Base-by-base conservation (phyloP, 805 yeast genomes). In the Schizosaccharomyces lindneri region DNA sequence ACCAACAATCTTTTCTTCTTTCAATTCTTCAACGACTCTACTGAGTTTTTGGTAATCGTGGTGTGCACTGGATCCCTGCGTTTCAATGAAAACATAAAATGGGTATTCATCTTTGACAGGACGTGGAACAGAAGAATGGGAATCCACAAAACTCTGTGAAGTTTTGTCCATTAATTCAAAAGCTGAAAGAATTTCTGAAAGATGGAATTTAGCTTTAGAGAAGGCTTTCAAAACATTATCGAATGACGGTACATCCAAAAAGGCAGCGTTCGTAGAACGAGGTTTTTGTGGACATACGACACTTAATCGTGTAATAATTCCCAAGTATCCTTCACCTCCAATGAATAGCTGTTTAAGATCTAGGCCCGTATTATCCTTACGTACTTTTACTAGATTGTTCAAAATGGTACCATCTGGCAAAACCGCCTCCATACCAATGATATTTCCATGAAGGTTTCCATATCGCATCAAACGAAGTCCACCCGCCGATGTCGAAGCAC, bases 351-450 rank as follows among this genome's bases (percentile, higher is more conserved):
- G 97, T 70, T 89, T 89, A 70, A 87, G 74, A 70, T 89, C 97
- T 69, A 86, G 87, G 19, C 97, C 97, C 24, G 97, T 89, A 71
- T 89, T 89, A 73, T 89, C 97, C 71, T 89, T 89, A 73, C 97
- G 79, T 70, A 90, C 80, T 15, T 95, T 79, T 69, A 87, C 79
- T 80, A 89, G 81, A 5, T 93, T 84, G 68, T 84, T 78, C 64
- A 84, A 76, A 55, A 90, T 76, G 19, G 85, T 82, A 60, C 97
- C 97, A 70, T 87, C 85, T 15, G 97, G 85, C 67, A 89, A 74
- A 17, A 89, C 97, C 15, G 81, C 95, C 73, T 89, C 97, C 63
- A 89, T 75, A 1, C 97, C 97, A 60, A 89, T 74, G 0, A 89
- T 95, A 29, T 87, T 75, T 3, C 97, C 97, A 69, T 89, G 97